Evolutionary conservation across 2,329 filamentous ascomycete genomes (phyloP).

Genomic region (Stagonosporopsis rhizophila): DNA sequence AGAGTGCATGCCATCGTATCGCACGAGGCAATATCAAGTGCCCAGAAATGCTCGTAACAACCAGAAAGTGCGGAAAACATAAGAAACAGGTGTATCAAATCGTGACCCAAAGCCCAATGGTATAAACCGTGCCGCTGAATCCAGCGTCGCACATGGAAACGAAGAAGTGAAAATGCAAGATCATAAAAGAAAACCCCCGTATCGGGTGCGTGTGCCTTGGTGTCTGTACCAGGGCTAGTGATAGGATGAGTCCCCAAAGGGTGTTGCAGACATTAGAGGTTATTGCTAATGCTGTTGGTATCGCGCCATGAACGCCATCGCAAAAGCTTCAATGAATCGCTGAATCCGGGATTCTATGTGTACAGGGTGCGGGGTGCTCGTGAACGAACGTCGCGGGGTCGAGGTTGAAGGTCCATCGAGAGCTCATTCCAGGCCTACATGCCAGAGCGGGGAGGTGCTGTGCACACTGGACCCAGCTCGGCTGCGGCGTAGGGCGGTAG

Average conservation of each 20-base stretch:
- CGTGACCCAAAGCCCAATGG: constrained; percentile 39
- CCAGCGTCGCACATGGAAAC: constrained; percentile 26
- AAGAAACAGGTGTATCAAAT: constrained; percentile 36
- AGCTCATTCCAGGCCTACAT: constrained; percentile 25
- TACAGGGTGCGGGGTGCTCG: constrained; percentile 39
- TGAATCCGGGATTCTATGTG: constrained; percentile 39
- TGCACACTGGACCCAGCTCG: constrained; percentile 20
- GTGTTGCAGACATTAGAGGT: constrained; percentile 46
- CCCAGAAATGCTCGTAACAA: constrained; percentile 36
- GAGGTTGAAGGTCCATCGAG: constrained; percentile 21
- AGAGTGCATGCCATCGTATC: constrained; percentile 27
- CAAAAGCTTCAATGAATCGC: constrained; percentile 33
- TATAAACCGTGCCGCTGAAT: constrained; percentile 42
- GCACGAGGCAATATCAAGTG: constrained; percentile 21
- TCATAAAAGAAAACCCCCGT: constrained; percentile 20
- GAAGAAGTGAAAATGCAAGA: constrained; percentile 31
- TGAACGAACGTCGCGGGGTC: constrained; percentile 30
- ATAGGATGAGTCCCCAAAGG: constrained; percentile 37
- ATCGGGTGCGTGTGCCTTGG: constrained; percentile 16
- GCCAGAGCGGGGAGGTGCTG: constrained; percentile 21
- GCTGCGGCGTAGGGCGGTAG: constrained; percentile 20
- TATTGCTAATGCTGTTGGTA: constrained; percentile 35
- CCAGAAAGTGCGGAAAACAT: constrained; percentile 31
- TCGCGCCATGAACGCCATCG: constrained; percentile 46
- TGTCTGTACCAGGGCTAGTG: constrained; percentile 31